Base-by-base conservation (phyloP, 2,329 filamentous ascomycete genomes). In the Colletotrichum aenigma region DNA sequence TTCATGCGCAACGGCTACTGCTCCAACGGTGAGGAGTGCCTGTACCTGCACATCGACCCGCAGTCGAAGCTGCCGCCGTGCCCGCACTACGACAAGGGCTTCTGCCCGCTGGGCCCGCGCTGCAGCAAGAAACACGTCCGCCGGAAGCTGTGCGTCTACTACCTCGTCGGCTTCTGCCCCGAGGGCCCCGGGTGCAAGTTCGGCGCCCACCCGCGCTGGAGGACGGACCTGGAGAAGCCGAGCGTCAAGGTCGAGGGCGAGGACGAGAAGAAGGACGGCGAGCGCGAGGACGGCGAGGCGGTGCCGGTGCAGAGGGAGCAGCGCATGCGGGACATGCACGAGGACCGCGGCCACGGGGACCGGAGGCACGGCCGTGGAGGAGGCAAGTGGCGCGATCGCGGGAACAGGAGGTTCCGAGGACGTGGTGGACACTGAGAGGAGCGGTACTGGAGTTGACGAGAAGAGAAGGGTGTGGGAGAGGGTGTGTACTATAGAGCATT, bases 1-100 rank as follows among this genome's bases (percentile, higher is more conserved):
- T 98, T 96, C 86, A 93, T 96, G 74, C 92, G 96, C 76, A 98
- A 97, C 82, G 95, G 95, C 71, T 98, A 97, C 84, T 99, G 97
- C 87, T 95, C 94, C 78, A 98, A 98, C 86, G 97, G 96, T 79
- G 96, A 98, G 85, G 97, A 99, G 86, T 99, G 97, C 82, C 89
- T 98, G 7, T 98, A 98, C 84, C 92, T 98, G 62, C 95, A 98
- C 86, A 94, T 97, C 80, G 95, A 97, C 81, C 94, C 96, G 66
- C 91, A 95, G 83, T 93, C 94, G 76, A 93, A 95, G 81, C 88
- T 95, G 80, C 95, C 93, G 30, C 93, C 94, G 2, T 98, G 96
- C 81, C 95, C 95, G 78, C 95, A 97, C 85, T 99, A 98, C 87
- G 96, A 98, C 77, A 93, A 94, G 79, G 97, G 97, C 3, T 98